Conservation (phyloP, 2,329 filamentous ascomycete species). For the Fusarium oligoseptatum region DNA sequence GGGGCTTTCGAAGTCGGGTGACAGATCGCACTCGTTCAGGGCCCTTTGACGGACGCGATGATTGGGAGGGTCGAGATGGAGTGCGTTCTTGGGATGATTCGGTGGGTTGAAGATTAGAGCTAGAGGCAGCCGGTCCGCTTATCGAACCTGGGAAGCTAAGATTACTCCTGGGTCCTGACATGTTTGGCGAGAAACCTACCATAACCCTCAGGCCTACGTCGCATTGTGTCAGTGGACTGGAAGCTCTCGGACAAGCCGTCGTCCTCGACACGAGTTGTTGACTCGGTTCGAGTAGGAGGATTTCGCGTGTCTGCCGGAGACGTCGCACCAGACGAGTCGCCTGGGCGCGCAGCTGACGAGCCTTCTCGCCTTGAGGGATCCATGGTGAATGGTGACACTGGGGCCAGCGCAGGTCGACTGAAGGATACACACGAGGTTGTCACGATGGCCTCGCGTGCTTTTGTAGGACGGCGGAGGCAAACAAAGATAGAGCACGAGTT, state of each 20-base stretch:
- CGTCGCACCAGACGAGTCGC: slow-evolving; percentile 54
- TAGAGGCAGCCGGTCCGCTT: slow-evolving; percentile 37
- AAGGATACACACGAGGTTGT: slow-evolving; percentile 17
- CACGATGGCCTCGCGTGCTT: slow-evolving; percentile 19
- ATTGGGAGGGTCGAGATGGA: slow-evolving; percentile 48
- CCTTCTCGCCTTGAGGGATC: slow-evolving; percentile 55
- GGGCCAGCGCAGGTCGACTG: slow-evolving; percentile 12
- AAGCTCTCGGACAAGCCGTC: slow-evolving; percentile 66
- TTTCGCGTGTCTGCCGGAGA: slow-evolving; percentile 66
- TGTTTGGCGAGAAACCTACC: slow-evolving; percentile 57
- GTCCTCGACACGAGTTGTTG: slow-evolving; percentile 53
- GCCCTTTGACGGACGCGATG: slow-evolving; percentile 57
- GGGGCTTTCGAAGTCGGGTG: slow-evolving; percentile 76
- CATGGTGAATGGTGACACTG: slow-evolving; percentile 53
- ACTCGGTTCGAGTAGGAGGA: slow-evolving; percentile 54
- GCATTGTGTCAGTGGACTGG: slow-evolving; percentile 71
- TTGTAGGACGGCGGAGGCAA: slow-evolving; percentile 17
- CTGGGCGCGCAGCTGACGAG: slow-evolving; percentile 54
- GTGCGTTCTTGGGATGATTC: slow-evolving; percentile 57
- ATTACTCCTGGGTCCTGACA: slow-evolving; percentile 23
- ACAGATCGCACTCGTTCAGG: slow-evolving; percentile 63
- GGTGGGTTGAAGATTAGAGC: slow-evolving; percentile 50
- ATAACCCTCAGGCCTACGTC: slow-evolving; percentile 70
- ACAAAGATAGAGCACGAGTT: slow-evolving; percentile 5
- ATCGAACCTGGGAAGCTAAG: slow-evolving; percentile 44